Conservation (phyloP, 1,284 basidiomycete species). For the Ceratobasidium sp. region DNA sequence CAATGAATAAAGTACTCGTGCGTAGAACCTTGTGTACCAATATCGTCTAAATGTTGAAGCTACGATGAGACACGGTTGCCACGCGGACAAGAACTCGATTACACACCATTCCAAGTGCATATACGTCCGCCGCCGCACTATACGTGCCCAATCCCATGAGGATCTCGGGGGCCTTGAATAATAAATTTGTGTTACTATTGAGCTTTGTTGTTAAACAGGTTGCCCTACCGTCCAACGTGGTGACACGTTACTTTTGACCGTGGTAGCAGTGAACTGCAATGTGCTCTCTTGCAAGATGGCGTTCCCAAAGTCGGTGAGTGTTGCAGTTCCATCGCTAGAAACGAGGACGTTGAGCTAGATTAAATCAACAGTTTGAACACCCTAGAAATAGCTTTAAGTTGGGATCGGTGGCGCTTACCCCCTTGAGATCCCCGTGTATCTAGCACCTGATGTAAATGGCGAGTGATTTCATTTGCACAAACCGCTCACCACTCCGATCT, state of each 20-base stretch:
- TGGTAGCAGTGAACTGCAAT: background rate
- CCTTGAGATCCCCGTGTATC: conserved; percentile 31
- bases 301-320: conserved; percentile 22
- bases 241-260: background rate
- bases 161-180: conserved; percentile 13
- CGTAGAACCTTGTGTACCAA: background rate
- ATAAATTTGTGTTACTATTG: background rate
- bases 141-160: background rate
- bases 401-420: too few species aligned
- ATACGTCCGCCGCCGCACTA: background rate
- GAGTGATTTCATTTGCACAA: too few species aligned
- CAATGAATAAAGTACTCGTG: background rate
- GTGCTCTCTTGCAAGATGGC: conserved; percentile 12
- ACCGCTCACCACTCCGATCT: background rate
- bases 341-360: conserved; percentile 12
- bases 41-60: conserved; percentile 1
- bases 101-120: conserved; percentile 31
- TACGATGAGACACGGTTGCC: background rate
- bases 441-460: too few species aligned
- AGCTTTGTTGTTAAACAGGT: background rate
- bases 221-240: conserved; percentile 1
- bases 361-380: background rate
- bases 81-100: background rate
- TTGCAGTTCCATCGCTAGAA: background rate
- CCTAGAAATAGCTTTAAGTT: background rate